phyloP scores from a whole-genome alignment of 163 green algal genomes.

The Chlorella variabilis region DNA sequence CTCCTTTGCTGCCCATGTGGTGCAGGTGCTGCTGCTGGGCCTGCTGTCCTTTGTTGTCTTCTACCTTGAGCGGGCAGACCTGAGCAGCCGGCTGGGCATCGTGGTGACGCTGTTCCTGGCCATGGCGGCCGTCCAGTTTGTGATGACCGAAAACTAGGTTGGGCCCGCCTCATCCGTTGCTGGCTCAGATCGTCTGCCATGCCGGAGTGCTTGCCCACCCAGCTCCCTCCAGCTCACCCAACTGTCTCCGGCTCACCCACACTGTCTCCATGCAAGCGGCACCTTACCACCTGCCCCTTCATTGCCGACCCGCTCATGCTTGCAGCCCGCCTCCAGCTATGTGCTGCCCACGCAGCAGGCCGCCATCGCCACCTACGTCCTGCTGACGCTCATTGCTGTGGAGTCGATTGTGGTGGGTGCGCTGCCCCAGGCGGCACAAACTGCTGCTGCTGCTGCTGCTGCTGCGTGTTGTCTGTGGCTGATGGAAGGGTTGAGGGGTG shows the following conservation, averaged over 20 bases:
- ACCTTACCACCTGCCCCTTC: too few species aligned
- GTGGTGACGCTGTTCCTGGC: slow-evolving; percentile 55
- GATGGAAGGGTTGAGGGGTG: too few species aligned
- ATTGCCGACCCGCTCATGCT: too few species aligned
- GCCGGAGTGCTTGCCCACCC: too few species aligned
- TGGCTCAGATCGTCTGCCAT: too few species aligned
- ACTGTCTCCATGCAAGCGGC: too few species aligned
- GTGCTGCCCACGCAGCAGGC: slow-evolving; percentile 33
- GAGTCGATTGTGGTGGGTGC: slow-evolving; percentile 22
- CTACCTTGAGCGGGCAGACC: slow-evolving; percentile 27
- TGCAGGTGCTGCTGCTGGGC: slow-evolving; percentile 30
- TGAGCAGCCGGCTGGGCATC: slow-evolving; percentile 17
- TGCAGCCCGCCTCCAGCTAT: slow-evolving; percentile 48
- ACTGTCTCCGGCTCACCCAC: too few species aligned
- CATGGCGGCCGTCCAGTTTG: slow-evolving; percentile 55
- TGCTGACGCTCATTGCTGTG: slow-evolving; percentile 1
- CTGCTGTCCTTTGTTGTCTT: slow-evolving; percentile 39
- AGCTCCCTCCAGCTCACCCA: too few species aligned
- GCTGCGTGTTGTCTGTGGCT: too few species aligned
- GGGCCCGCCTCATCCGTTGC: too few species aligned
- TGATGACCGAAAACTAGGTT: slow-evolving; percentile 46
- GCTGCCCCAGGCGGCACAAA: too few species aligned
- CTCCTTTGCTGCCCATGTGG: neutral
- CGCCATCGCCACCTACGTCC: slow-evolving; percentile 9
- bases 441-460: too few species aligned